Base-by-base conservation (phyloP, 176 grass and related monocot species). In the Cocos nucifera region DNA sequence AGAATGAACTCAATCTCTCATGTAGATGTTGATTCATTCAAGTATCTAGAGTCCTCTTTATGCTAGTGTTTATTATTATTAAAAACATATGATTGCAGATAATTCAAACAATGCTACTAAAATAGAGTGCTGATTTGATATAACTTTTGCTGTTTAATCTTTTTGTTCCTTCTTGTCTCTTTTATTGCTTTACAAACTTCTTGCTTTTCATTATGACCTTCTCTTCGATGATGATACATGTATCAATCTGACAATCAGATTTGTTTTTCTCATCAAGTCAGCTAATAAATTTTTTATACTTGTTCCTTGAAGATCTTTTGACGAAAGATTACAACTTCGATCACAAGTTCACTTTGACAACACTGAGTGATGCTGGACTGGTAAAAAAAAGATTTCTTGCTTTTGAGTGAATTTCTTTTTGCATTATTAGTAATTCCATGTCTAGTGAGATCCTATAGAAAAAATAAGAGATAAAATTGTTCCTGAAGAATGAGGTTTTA, bases 281-380 rank as follows among this genome's bases (percentile, higher is more conserved):
- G 2, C 6, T 77, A 18, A 27, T 2, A 22, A 12, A 57, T 49
- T 54, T 9, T 68, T 22, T 35, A 10, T 54, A 17, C 28, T 22
- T 66, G n/a, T 57, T 61, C 15, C 57, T 67, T 75, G 26, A 61
- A 95, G 89, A 89, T 89, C 79, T 95, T 51, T 73, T 95, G 58
- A 77, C 77, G 69, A 89, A 86, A 77, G 85, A 89, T 76, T 95
- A 89, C 79, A 89, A 75, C 67, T 95, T 95, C 69, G 76, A 95
- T 58, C 78, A 95, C n/a, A 95, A 89, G 62, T 80, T 95, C 57
- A 83, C 80, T 39, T 65, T 89, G 51, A 80, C 73, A 2, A 77
- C 74, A 17, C 65, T 73, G 48, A 78, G 56, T 63, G 15, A 30
- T 71, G 71, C 85, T 73, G 89, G 79, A 66, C 22, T 95, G 76